These are phyloP conservation scores for Diphasiastrum complanatum DNA, from an alignment of 83 land plant genomes.

Conservation along the genomic window DNA sequence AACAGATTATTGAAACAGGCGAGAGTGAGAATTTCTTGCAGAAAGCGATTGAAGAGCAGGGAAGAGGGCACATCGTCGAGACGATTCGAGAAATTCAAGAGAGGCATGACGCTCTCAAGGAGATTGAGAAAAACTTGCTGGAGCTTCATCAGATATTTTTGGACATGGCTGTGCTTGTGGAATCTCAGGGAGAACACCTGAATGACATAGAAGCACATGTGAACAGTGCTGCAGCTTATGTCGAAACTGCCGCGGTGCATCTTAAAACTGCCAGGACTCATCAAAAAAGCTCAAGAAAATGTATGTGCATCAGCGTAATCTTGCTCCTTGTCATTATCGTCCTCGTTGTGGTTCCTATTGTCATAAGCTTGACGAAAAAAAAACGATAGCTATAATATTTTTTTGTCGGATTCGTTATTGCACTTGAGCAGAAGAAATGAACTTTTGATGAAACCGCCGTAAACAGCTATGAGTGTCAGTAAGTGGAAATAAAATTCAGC, in stretches of 20 bases:
- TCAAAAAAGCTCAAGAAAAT: slow-evolving; percentile 56
- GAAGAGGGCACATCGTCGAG: slow-evolving; percentile 57
- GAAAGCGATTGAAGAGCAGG: slow-evolving; percentile 65
- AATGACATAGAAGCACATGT: slow-evolving; percentile 64
- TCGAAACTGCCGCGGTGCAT: slow-evolving; percentile 37
- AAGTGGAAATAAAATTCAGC: no score
- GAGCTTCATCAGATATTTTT: slow-evolving; percentile 73
- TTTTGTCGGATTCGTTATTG: no score
- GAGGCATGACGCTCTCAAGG: slow-evolving; percentile 56
- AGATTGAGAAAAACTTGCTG: slow-evolving; percentile 52
- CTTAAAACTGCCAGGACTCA: slow-evolving; percentile 30
- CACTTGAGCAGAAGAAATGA: no score
- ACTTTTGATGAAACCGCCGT: no score
- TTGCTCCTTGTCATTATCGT: slow-evolving; percentile 43
- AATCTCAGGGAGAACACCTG: slow-evolving; percentile 56
- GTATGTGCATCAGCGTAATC: slow-evolving; percentile 47
- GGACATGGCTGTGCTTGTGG: slow-evolving; percentile 68
- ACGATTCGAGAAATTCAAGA: slow-evolving; percentile 66
- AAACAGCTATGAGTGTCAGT: no score
- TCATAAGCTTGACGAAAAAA: no score
- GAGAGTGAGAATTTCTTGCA: slow-evolving; percentile 64
- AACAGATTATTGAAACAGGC: slow-evolving; percentile 45
- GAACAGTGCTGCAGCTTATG: slow-evolving; percentile 39
- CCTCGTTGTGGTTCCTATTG: slow-evolving; percentile 35
- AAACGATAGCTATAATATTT: no score